Conservation (phyloP, 2,329 filamentous ascomycete genomes). For the Alternaria triticimaculans region DNA sequence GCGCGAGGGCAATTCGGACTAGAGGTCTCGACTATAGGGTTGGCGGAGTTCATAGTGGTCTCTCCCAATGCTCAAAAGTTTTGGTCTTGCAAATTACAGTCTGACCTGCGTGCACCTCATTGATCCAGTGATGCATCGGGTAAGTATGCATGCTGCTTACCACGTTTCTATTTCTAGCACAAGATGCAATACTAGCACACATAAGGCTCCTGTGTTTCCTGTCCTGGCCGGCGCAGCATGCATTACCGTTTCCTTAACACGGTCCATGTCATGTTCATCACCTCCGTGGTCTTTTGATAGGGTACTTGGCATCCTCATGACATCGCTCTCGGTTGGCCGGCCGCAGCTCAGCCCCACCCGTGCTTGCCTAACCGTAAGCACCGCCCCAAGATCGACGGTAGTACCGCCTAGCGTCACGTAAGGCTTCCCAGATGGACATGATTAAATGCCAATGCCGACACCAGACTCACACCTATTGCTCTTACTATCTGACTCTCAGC, state of each 20-base stretch:
- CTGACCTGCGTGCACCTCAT: neutral
- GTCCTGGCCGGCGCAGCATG: neutral
- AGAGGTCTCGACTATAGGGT: constrained; percentile 6
- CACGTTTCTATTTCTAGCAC: neutral
- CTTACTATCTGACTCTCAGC: neutral
- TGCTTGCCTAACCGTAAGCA: constrained; percentile 1
- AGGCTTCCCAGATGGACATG: neutral
- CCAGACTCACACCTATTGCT: neutral
- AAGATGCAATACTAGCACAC: neutral
- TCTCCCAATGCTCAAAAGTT: constrained; percentile 21
- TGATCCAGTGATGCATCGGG: neutral
- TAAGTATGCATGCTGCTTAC: neutral
- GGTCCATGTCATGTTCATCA: neutral
- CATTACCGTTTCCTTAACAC: neutral
- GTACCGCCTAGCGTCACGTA: neutral
- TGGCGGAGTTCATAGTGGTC: constrained; percentile 8
- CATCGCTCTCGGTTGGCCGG: neutral
- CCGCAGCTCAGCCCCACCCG: constrained; percentile 1
- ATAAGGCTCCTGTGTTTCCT: neutral
- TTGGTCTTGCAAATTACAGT: neutral
- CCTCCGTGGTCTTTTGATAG: neutral
- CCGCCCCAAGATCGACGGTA: constrained; percentile 2
- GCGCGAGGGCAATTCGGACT: constrained; percentile 1
- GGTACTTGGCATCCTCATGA: neutral
- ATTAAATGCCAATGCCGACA: neutral